Evolutionary conservation across 352 stramenopile species (phyloP).

Genomic region (Discostella stelligera): DNA sequence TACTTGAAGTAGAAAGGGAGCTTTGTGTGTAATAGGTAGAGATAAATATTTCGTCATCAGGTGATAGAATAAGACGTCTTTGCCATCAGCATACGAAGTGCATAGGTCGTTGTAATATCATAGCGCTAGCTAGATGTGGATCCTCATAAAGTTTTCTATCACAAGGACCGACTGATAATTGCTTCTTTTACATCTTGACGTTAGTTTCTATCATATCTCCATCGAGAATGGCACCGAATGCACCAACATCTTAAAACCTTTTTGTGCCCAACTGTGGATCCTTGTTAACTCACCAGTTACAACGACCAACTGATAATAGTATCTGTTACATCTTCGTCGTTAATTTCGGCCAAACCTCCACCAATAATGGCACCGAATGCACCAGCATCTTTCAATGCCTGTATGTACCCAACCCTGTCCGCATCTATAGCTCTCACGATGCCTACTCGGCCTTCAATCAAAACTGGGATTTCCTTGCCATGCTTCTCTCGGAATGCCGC

Average conservation of each 20-base stretch:
- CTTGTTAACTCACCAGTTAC: background rate
- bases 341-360: conserved; percentile 50
- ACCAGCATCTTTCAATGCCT: conserved; percentile 64
- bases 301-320: conserved; percentile 26
- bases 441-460: conserved; percentile 74
- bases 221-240: conserved; percentile 71
- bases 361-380: conserved; percentile 73
- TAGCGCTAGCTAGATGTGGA: background rate
- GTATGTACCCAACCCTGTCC: conserved; percentile 54
- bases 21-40: too few species aligned
- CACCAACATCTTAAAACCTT: conserved; percentile 65
- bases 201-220: conserved; percentile 52
- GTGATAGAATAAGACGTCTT: too few species aligned
- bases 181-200: conserved; percentile 29
- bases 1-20: conserved; percentile 23
- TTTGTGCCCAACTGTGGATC: conserved; percentile 48
- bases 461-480: conserved; percentile 53
- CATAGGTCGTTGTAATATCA: too few species aligned
- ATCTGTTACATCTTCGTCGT: conserved; percentile 34
- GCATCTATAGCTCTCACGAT: conserved; percentile 52
- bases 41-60: too few species aligned
- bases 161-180: conserved; percentile 24
- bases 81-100: too few species aligned
- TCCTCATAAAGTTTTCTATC: background rate
- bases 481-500: conserved; percentile 58